phyloP scores from a whole-genome alignment of 2,329 filamentous ascomycete genomes.

The Aureobasidium mangrovei region DNA sequence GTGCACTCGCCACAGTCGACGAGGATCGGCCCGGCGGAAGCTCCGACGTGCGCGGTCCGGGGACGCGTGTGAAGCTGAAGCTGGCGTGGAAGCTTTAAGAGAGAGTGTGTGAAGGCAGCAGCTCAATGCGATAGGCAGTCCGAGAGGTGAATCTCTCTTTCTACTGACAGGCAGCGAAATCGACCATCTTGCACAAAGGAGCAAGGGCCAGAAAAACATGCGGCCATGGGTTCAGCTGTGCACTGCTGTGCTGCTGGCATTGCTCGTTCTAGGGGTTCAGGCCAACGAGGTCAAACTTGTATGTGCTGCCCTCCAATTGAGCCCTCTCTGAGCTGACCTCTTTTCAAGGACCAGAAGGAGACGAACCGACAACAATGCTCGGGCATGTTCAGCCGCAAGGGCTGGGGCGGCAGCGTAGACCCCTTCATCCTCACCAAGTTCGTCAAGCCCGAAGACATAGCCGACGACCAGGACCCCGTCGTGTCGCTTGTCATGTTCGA shows the following conservation, averaged over 20 bases:
- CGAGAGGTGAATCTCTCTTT: neutral
- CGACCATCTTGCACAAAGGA: neutral
- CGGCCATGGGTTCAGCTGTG: slow-evolving; percentile 22
- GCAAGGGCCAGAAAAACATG: slow-evolving; percentile 18
- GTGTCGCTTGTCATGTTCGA: slow-evolving; percentile 88
- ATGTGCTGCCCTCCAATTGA: slow-evolving; percentile 15
- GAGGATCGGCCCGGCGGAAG: slow-evolving; percentile 1
- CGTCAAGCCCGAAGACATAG: slow-evolving; percentile 46
- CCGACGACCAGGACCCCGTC: slow-evolving; percentile 59
- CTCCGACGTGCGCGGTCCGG: neutral
- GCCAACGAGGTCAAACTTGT: slow-evolving; percentile 27
- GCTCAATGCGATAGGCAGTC: no score
- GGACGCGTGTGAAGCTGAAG: slow-evolving; percentile 6
- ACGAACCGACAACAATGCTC: slow-evolving; percentile 73
- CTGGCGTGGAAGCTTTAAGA: neutral
- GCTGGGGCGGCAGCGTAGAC: slow-evolving; percentile 81
- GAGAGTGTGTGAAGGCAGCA: neutral
- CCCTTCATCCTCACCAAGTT: slow-evolving; percentile 86
- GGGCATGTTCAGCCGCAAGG: slow-evolving; percentile 87
- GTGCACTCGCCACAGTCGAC: neutral
- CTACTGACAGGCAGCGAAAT: neutral
- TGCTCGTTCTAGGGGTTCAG: slow-evolving; percentile 17
- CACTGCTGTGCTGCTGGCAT: slow-evolving; percentile 24
- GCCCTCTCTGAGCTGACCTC: neutral
- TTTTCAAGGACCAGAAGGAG: slow-evolving; percentile 57